Conservation (phyloP, 306 rosid species). For the Trifolium fragiferum region DNA sequence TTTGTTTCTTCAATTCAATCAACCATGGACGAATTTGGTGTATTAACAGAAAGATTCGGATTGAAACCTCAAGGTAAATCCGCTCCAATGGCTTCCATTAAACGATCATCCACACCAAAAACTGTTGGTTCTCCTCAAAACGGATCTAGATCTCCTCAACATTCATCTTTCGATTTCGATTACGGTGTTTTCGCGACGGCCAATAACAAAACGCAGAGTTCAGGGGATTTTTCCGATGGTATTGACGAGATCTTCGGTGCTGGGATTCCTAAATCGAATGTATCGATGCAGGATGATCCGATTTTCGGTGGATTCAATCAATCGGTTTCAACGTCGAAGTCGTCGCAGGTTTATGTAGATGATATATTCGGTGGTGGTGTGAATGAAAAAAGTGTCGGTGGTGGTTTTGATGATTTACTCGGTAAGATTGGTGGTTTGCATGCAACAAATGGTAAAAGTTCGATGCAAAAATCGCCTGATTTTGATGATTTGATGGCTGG, state of each 20-base stretch:
- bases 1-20: neutral
- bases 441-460: slow-evolving; percentile 35
- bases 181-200: slow-evolving; percentile 27
- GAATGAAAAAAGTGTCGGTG: slow-evolving; percentile 52
- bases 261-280: slow-evolving; percentile 41
- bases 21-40: slow-evolving; percentile 89
- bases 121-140: slow-evolving; percentile 36
- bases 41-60: slow-evolving; percentile 76
- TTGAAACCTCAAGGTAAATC: slow-evolving; percentile 87
- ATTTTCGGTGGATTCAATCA: slow-evolving; percentile 57
- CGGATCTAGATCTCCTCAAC: slow-evolving; percentile 49
- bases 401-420: slow-evolving; percentile 57
- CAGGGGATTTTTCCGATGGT: slow-evolving; percentile 49
- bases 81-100: slow-evolving; percentile 86
- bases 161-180: slow-evolving; percentile 44
- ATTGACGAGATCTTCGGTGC: slow-evolving; percentile 55
- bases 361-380: slow-evolving; percentile 77
- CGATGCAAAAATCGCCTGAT: slow-evolving; percentile 33
- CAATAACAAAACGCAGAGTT: slow-evolving; percentile 38
- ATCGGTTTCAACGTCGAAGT: slow-evolving; percentile 44
- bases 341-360: slow-evolving; percentile 47
- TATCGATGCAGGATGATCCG: slow-evolving; percentile 59
- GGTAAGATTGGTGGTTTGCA: slow-evolving; percentile 56
- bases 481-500: slow-evolving; percentile 81
- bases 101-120: slow-evolving; percentile 36